Evolutionary conservation across 768 basidiomycete species (phyloP), one percentile per base, ranked within the genome.

Genomic region (Pleurotus tuber-regium): DNA sequence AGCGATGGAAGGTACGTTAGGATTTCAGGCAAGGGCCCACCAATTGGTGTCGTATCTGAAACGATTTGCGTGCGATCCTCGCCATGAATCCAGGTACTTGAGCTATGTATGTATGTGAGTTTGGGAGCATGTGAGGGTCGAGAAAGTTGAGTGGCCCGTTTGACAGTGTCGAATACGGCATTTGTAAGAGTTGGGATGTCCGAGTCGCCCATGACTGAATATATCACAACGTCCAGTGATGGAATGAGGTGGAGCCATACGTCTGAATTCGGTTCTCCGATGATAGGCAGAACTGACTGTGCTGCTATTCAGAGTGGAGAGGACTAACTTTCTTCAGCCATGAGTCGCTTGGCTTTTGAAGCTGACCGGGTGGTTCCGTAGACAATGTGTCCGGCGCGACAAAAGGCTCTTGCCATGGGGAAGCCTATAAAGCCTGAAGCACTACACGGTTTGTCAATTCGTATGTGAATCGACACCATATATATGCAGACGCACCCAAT

Each of bases 341-440:
- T 61, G 0, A 79, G 64, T 28, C 47, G 43, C 25, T 65, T 66
- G 0, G 61, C 69, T 40, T 73, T 74, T 2, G 42, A 56, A n/a
- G n/a, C n/a, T 0, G 72, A 73, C 38, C 77, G 71, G 0, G 75
- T 75, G 21, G 67, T 56, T 14, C 76, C 76, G 50, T 74, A 76
- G 1, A 78, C 77, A 14, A 68, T 65, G 49, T 79, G 74, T 0
- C 77, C 77, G 0, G 69, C 71, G 21, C 76, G 72, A 6, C 68
- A 63, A 23, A 77, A 66, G 0, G 77, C 77, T 51, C 74, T 70
- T 3, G 73, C 66, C 10, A 68, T 66, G 3, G 76, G 74, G 5
- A 70, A 53, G 0, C 74, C 76, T 33, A 77, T 69, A 59, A 72
- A 74, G 18, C 76, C 76, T 24, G 71, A 68, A 19, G 75, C 72